A percentile compares a stretch with the other conserved stretches of the same genome.
Conservation (phyloP, 2,329 filamentous ascomycete genomes). For the Tolypocladium sp. region DNA sequence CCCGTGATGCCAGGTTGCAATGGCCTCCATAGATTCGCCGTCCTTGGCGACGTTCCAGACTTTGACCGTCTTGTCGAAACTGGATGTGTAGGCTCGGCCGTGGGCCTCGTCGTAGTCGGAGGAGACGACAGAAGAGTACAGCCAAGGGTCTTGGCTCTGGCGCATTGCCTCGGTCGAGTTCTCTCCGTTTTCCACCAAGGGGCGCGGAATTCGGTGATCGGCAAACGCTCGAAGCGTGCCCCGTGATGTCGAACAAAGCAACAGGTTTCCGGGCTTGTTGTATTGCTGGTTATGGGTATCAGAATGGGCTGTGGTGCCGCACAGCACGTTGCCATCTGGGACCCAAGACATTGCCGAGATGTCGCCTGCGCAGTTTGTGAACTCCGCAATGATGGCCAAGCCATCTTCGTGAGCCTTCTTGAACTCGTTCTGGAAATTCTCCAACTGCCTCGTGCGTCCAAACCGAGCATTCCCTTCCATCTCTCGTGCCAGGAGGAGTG, state of each 20-base stretch:
- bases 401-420: conserved; percentile 39
- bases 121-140: conserved; percentile 55
- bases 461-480: conserved; percentile 34
- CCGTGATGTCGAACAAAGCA: conserved; percentile 39
- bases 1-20: conserved; percentile 43
- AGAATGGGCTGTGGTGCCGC: conserved; percentile 53
- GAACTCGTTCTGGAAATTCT: conserved; percentile 37
- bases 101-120: conserved; percentile 43
- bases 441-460: conserved; percentile 28
- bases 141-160: conserved; percentile 50
- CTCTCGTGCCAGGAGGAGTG: conserved; percentile 39
- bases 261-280: conserved; percentile 54
- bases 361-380: conserved; percentile 53
- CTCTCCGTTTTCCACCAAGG: conserved; percentile 40
- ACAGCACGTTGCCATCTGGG: conserved; percentile 44
- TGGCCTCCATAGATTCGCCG: conserved; percentile 29
- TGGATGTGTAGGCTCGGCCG: conserved; percentile 45
- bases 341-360: conserved; percentile 51
- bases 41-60: conserved; percentile 38
- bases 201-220: conserved; percentile 48
- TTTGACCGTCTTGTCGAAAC: conserved; percentile 54
- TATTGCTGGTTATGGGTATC: conserved; percentile 57
- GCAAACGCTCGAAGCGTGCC: conserved; percentile 41
- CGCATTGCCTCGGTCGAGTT: conserved; percentile 49
- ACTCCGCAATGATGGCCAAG: conserved; percentile 41